Conservation (phyloP, 352 stramenopile species). For the Phytophthora foliorum region DNA sequence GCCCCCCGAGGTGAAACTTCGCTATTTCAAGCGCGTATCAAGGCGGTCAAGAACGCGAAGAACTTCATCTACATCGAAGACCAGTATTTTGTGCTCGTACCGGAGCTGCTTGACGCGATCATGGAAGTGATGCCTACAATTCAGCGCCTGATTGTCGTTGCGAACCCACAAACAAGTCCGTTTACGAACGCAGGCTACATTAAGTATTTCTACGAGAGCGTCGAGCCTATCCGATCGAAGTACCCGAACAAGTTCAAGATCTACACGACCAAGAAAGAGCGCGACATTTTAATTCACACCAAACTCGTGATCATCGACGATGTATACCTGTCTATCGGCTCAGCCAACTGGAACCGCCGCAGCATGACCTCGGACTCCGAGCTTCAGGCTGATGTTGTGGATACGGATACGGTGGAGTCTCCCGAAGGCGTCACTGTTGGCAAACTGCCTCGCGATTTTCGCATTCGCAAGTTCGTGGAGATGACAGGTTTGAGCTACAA, state of each 20-base stretch:
- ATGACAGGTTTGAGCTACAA: slow-evolving; percentile 55
- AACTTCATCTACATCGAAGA: slow-evolving; percentile 36
- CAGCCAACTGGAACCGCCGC: slow-evolving; percentile 65
- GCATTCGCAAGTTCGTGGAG: slow-evolving; percentile 69
- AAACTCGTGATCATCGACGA: slow-evolving; percentile 69
- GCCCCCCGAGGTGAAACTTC: slow-evolving; percentile 55
- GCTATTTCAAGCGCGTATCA: slow-evolving; percentile 48
- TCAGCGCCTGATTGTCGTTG: slow-evolving; percentile 58
- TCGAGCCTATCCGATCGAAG: slow-evolving; percentile 47
- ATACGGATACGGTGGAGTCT: slow-evolving; percentile 33
- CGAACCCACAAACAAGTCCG: slow-evolving; percentile 30
- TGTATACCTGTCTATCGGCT: slow-evolving; percentile 66
- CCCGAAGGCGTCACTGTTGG: slow-evolving; percentile 40
- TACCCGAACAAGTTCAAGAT: slow-evolving; percentile 39
- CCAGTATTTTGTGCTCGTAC: slow-evolving; percentile 39
- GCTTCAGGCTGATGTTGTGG: slow-evolving; percentile 58
- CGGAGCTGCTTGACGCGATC: slow-evolving; percentile 46
- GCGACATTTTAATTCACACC: slow-evolving; percentile 54
- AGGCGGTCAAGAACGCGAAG: slow-evolving; percentile 51
- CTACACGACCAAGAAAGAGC: slow-evolving; percentile 43
- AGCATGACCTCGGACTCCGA: slow-evolving; percentile 61
- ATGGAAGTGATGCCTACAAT: slow-evolving; percentile 56
- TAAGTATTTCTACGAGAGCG: slow-evolving; percentile 64
- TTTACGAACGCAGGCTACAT: slow-evolving; percentile 45
- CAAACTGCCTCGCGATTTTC: slow-evolving; percentile 57